A percentile compares a stretch with the other conserved stretches of the same genome.
These are phyloP conservation scores for Diplodia mutila DNA, from an alignment of 2,329 filamentous ascomycete genomes.

Conservation along the genomic window DNA sequence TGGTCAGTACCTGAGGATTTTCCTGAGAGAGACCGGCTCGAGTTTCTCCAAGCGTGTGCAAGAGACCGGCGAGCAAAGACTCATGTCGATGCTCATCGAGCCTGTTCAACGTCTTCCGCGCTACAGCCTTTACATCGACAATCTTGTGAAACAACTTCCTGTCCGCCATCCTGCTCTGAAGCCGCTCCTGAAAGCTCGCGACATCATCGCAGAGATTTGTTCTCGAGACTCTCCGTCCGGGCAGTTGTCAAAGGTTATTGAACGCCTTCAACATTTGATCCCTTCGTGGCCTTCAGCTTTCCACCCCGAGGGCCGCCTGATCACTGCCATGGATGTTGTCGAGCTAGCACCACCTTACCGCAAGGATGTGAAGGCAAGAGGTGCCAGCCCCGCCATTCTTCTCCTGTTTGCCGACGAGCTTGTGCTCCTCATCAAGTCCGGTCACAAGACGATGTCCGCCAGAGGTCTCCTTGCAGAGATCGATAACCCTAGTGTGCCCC, in stretches of 20 bases:
- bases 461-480: conserved; percentile 81
- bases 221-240: conserved; percentile 76
- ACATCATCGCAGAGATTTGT: conserved; percentile 95
- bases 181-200: conserved; percentile 81
- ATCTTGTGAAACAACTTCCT: conserved; percentile 84
- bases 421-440: conserved; percentile 73
- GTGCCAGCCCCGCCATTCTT: conserved; percentile 65
- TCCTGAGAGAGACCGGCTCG: conserved; percentile 75
- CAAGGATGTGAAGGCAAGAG: conserved; percentile 45
- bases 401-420: conserved; percentile 84
- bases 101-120: conserved; percentile 92
- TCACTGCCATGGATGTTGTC: conserved; percentile 78
- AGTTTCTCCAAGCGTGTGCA: conserved; percentile 81
- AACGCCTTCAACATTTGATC: conserved; percentile 74
- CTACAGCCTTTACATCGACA: conserved; percentile 95
- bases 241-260: conserved; percentile 74
- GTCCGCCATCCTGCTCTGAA: conserved; percentile 83
- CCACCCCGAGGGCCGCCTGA: conserved; percentile 74
- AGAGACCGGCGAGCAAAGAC: conserved; percentile 83
- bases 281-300: conserved; percentile 76
- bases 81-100: conserved; percentile 92
- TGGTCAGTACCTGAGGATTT: conserved; percentile 75
- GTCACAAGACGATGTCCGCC: conserved; percentile 66
- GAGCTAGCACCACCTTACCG: conserved; percentile 76
- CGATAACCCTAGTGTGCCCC: conserved; percentile 70